Conservation (phyloP, 805 yeast species). For the Wickerhamia fluorescens region DNA sequence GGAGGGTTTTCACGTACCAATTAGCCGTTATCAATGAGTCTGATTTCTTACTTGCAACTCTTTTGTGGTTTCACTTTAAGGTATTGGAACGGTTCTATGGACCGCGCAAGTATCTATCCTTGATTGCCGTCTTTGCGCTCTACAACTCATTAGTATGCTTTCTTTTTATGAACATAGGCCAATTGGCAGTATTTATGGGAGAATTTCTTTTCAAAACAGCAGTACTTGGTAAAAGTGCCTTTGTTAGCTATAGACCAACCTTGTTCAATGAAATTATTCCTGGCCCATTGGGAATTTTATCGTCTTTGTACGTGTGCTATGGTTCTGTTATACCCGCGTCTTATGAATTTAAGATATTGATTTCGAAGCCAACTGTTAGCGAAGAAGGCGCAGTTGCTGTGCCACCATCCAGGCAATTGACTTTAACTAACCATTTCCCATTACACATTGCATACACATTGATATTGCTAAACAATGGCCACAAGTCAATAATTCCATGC, state of each 20-base stretch:
- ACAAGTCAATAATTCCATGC: slow-evolving; percentile 28
- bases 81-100: slow-evolving; percentile 54
- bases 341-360: slow-evolving; percentile 28
- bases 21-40: slow-evolving; percentile 52
- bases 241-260: slow-evolving; percentile 12
- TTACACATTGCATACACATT: slow-evolving; percentile 30
- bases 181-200: slow-evolving; percentile 13
- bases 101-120: slow-evolving; percentile 43
- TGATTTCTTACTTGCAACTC: slow-evolving; percentile 41
- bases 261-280: slow-evolving; percentile 28
- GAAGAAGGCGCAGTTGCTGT: neutral
- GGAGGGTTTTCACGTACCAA: slow-evolving; percentile 47
- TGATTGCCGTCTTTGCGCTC: slow-evolving; percentile 35
- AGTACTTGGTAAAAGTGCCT: slow-evolving; percentile 4
- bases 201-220: too few relatives aligned
- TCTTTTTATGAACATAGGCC: slow-evolving; percentile 37
- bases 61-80: slow-evolving; percentile 46
- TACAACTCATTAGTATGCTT: slow-evolving; percentile 42
- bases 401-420: slow-evolving; percentile 10
- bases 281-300: slow-evolving; percentile 35
- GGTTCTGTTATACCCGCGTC: slow-evolving; percentile 26
- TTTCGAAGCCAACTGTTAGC: slow-evolving; percentile 9
- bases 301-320: slow-evolving; percentile 34
- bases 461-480: slow-evolving; percentile 32
- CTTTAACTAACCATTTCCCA: slow-evolving; percentile 32